A percentile compares a stretch with the other conserved stretches of the same genome.
phyloP scores from a whole-genome alignment of 176 grass and related monocot genomes.

The Oryza coarctata region DNA sequence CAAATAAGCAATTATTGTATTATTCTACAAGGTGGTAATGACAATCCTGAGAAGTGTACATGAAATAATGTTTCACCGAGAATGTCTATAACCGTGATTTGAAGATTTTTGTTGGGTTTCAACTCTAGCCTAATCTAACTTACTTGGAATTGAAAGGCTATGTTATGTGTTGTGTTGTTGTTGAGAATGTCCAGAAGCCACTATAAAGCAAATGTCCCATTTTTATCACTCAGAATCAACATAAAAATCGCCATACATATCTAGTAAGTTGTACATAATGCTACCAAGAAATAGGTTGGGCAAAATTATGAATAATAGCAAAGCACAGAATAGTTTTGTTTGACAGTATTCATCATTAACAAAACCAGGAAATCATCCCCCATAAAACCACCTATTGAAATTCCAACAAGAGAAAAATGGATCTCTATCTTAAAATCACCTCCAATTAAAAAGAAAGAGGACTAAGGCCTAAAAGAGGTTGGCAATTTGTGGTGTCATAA shows the following conservation, averaged over 20 bases:
- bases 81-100: too few species aligned
- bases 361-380: not conserved
- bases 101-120: too few species aligned
- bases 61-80: not conserved
- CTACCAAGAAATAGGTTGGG: not conserved
- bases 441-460: not conserved
- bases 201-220: conserved; percentile 24
- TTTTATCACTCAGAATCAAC: too few species aligned
- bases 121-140: too few species aligned
- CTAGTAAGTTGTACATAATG: too few species aligned
- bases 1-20: not conserved
- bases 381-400: not conserved
- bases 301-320: not conserved
- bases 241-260: too few species aligned
- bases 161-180: too few species aligned
- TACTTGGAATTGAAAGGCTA: too few species aligned
- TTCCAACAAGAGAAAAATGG: not conserved
- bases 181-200: not conserved
- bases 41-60: conserved; percentile 4
- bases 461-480: not conserved
- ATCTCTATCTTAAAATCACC: not conserved
- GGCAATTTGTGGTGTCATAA: too few species aligned
- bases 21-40: not conserved
- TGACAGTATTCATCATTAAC: conserved; percentile 3
- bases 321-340: not conserved